Conservation (phyloP, 768 basidiomycete genomes). For the Trametes gibbosa region DNA sequence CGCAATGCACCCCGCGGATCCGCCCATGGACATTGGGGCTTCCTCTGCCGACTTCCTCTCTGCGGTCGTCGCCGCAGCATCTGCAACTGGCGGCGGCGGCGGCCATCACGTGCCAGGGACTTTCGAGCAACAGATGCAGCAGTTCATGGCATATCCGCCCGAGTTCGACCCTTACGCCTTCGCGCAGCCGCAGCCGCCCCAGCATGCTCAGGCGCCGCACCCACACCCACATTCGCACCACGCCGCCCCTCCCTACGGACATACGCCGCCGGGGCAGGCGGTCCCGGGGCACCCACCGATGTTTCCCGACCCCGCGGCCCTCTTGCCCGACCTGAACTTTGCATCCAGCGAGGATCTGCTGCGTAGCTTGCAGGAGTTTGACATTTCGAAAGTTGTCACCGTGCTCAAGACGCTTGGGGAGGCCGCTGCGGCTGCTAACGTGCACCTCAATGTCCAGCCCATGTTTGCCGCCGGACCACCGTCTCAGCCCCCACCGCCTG, state of each 20-base stretch:
- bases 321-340: conserved; percentile 38
- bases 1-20: neutral
- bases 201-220: conserved; percentile 11
- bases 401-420: conserved; percentile 66
- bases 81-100: conserved; percentile 45
- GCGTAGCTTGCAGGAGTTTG: conserved; percentile 69
- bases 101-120: conserved; percentile 15
- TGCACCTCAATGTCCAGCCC: conserved; percentile 28
- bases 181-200: conserved; percentile 21
- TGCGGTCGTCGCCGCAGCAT: conserved; percentile 63
- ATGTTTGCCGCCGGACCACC: conserved; percentile 25
- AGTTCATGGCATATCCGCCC: conserved; percentile 27
- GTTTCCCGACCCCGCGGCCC: conserved; percentile 27
- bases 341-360: conserved; percentile 72
- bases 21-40: conserved; percentile 33
- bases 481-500: conserved; percentile 33
- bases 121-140: conserved; percentile 27
- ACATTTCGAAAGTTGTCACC: conserved; percentile 65
- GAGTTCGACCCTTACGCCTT: conserved; percentile 33
- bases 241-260: conserved; percentile 17
- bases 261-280: conserved; percentile 7
- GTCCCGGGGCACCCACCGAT: conserved; percentile 25
- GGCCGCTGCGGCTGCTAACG: conserved; percentile 45
- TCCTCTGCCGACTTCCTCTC: conserved; percentile 59
- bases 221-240: conserved; percentile 32